Evolutionary conservation across 2,329 filamentous ascomycete species (phyloP).

Genomic region (Pseudocercospora eumusae): DNA sequence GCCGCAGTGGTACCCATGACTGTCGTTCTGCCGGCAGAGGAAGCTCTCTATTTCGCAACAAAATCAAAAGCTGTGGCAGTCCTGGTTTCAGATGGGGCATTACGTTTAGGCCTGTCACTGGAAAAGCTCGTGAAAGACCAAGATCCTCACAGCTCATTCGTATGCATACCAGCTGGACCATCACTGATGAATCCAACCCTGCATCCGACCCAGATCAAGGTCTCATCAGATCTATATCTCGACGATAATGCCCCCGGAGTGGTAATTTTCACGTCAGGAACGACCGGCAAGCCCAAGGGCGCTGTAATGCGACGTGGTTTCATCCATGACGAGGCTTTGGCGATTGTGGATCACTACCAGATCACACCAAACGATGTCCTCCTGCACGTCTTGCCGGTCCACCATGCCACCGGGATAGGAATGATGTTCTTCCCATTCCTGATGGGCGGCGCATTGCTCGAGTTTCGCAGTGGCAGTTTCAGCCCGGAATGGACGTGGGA

Average conservation of each 20-base stretch:
- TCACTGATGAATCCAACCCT: slow-evolving; percentile 39
- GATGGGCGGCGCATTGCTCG: slow-evolving; percentile 49
- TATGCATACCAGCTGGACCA: slow-evolving; percentile 42
- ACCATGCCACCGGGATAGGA: slow-evolving; percentile 55
- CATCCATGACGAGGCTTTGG: slow-evolving; percentile 43
- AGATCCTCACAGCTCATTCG: slow-evolving; percentile 36
- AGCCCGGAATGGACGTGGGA: slow-evolving; percentile 49
- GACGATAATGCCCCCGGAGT: slow-evolving; percentile 46
- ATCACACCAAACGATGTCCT: slow-evolving; percentile 46
- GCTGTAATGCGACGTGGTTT: slow-evolving; percentile 49
- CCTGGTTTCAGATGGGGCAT: slow-evolving; percentile 41
- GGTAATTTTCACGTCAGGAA: slow-evolving; percentile 53
- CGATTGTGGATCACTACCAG: slow-evolving; percentile 46
- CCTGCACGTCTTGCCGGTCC: slow-evolving; percentile 54
- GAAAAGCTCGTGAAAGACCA: slow-evolving; percentile 36
- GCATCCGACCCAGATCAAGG: slow-evolving; percentile 40
- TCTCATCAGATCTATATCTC: slow-evolving; percentile 46
- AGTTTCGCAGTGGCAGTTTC: slow-evolving; percentile 51
- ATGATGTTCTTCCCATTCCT: slow-evolving; percentile 53
- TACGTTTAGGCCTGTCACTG: slow-evolving; percentile 36
- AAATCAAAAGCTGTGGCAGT: slow-evolving; percentile 46
- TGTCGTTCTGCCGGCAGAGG: slow-evolving; percentile 46
- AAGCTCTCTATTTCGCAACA: slow-evolving; percentile 49
- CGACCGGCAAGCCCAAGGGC: slow-evolving; percentile 50
- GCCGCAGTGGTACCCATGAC: slow-evolving; percentile 52